Percentiles rank a stretch among this genome's conserved stretches.
Conservation (phyloP, 129 eudicot genomes). For the Centella asiatica region DNA sequence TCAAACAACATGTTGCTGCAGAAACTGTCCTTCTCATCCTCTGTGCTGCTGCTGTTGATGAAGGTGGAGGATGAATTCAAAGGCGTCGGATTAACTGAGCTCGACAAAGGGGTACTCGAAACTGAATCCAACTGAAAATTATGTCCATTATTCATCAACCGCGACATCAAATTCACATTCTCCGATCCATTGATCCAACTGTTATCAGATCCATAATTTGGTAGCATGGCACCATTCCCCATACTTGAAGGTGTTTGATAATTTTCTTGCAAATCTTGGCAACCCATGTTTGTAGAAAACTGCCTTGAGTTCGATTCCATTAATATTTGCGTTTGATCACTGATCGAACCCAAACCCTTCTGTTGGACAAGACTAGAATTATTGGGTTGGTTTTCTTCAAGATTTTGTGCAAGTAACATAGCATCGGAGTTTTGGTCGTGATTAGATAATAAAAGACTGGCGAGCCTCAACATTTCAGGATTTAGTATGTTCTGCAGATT, state of each 20-base stretch:
- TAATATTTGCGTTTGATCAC: conserved; percentile 23
- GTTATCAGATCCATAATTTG: conserved; percentile 20
- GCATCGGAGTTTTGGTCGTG: conserved; percentile 25
- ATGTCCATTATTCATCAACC: conserved; percentile 28
- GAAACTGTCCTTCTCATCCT: conserved; percentile 59
- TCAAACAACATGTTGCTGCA: conserved; percentile 72
- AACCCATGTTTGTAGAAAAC: conserved; percentile 14
- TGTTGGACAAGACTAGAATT: too few species aligned
- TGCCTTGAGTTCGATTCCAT: conserved; percentile 22
- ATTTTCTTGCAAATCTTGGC: conserved; percentile 23
- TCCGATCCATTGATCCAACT: conserved; percentile 27
- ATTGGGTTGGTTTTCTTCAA: conserved; percentile 23
- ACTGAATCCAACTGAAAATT: conserved; percentile 46
- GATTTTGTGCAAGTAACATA: conserved; percentile 7
- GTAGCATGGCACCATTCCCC: conserved; percentile 12
- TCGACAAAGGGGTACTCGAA: conserved; percentile 43
- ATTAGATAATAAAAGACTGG: conserved; percentile 36
- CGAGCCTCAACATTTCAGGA: conserved; percentile 60
- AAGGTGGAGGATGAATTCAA: conserved; percentile 43
- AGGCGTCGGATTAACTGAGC: conserved; percentile 38
- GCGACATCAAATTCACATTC: conserved; percentile 35
- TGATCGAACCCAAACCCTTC: conserved; percentile 13
- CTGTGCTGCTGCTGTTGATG: conserved; percentile 38
- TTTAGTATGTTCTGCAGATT: conserved; percentile 64
- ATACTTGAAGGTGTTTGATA: conserved; percentile 11